Evolutionary conservation across 345 rosid species (phyloP), one percentile per base, ranked within the genome.

Genomic region (Rhodamnia argentea): DNA sequence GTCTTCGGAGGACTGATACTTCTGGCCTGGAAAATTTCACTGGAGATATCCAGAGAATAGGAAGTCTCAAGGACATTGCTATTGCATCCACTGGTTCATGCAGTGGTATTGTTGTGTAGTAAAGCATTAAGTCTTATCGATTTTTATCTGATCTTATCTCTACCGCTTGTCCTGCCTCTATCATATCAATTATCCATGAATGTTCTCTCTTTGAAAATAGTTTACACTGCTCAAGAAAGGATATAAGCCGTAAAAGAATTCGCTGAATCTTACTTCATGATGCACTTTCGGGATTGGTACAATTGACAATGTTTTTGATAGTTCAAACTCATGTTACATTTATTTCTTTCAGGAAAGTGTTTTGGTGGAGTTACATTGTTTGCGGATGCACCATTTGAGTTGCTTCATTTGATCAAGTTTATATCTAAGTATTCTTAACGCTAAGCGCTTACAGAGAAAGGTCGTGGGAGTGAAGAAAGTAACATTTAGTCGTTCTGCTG

Each of bases 1-100:
- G 93, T 85, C 89, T 95, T 85, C 87, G 85, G 87, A 90, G 84
- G 89, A 86, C 74, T 83, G 84, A 86, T 52, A 75, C 42, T 53
- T 58, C 78, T 14, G 86, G 87, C 81, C 54, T 86, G 64, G 86
- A 60, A 85, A 59, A 64, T 32, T 32, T 64, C 44, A 32, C 24
- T 32, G 86, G 70, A 85, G 89, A 81, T 83, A 70, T 86, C 83
- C 89, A 89, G 84, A 89, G 62, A 84, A 86, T 90, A 84, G 91
- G 84, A 91, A 92, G 87, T 81, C 92, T 96, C 44, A 90, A 91
- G 90, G 93, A 91, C 85, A 82, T 83, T 86, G 95, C 93, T 50
- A 86, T 91, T 82, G 76, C 57, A 62, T 89, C 86, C 55, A 84
- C 92, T 85, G 91, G 93, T 87, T 90, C 97, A 57, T 84, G 81